These are phyloP conservation scores for Gaeumannomyces sp. DNA, from an alignment of 2,329 filamentous ascomycete species.

Conservation along the genomic window DNA sequence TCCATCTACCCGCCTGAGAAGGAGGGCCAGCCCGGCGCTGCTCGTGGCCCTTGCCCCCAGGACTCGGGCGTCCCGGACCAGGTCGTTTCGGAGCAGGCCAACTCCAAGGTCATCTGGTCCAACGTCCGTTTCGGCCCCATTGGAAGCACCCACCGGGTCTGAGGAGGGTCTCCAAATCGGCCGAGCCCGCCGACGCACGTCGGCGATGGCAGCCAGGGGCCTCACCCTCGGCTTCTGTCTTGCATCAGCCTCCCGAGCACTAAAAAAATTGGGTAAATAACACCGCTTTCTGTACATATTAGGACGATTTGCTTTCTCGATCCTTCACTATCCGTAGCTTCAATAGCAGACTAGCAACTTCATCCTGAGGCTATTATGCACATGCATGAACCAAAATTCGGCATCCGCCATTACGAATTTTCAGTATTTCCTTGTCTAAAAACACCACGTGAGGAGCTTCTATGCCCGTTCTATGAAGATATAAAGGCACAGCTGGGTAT, in stretches of 20 bases:
- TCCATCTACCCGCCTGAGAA: slow-evolving; percentile 43
- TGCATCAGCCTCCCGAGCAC: neutral
- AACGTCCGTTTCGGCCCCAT: slow-evolving; percentile 43
- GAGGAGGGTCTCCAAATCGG: neutral
- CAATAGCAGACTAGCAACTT: neutral
- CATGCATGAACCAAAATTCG: neutral
- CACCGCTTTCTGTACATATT: neutral
- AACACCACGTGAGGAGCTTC: too few species aligned
- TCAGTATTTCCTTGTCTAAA: too few species aligned
- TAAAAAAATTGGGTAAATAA: neutral
- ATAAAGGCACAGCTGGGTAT: too few species aligned
- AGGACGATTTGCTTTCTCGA: neutral
- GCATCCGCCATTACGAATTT: too few species aligned
- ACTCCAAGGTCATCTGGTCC: slow-evolving; percentile 36
- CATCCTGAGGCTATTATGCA: neutral
- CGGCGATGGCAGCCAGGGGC: too few species aligned
- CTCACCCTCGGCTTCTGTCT: neutral
- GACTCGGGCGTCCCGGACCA: slow-evolving; percentile 32
- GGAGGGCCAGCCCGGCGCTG: slow-evolving; percentile 30
- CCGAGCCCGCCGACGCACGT: too few species aligned
- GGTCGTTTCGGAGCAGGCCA: slow-evolving; percentile 29
- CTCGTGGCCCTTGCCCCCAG: slow-evolving; percentile 36
- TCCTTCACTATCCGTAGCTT: neutral
- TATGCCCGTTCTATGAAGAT: too few species aligned
- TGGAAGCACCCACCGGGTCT: slow-evolving; percentile 30